Base-by-base conservation (phyloP, 2,329 filamentous ascomycete species). In the Paracoccidioides lutzii region DNA sequence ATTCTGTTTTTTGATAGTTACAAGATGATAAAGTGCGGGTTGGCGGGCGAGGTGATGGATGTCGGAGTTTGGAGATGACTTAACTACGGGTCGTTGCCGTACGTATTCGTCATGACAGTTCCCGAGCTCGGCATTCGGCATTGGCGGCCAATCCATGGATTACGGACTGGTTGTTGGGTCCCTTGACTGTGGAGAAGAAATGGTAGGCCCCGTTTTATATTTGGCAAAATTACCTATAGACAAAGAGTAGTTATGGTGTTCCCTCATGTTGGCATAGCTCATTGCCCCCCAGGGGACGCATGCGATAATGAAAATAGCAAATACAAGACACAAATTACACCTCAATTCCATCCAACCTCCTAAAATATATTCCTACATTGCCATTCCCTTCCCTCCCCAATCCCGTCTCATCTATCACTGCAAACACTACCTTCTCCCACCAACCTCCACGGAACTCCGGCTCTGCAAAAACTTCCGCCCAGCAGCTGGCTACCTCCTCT, bases 351-450 rank as follows among this genome's bases (percentile, higher is more conserved):
- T 59, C 51, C 37, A 59, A 40, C 38, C 28, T 56, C 7, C 38
- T 35, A 15, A 51, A 55, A 52, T 63, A 65, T 15, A 59, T 56
- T 1, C 40, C 43, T 46, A 56, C 58, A 40, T 63, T 64, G 10
- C 54, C 57, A 33, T 49, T 68, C 64, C 12, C 63, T 63, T 40
- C 61, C 61, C 59, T 69, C 15, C 69, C 45, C 22, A 35, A 22
- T 12, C 35, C 50, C 22, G 37, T 43, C 40, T 53, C 68, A 57
- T 74, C 72, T 58, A 73, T 54, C 5, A 85, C 77, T 0, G 82
- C 83, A 73, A 85, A 85, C 60, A 78, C 76, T 37, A 85, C 67
- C 56, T 78, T 75, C 62, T 75, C 65, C 78, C 80, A 83, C 77
- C 80, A 81, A 0, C 80, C 79, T 1, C 80, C 78, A 35, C 66